A percentile compares a stretch with the other conserved stretches of the same genome.
Evolutionary conservation across 2,329 filamentous ascomycete genomes (phyloP).

Genomic region (Botrytis cinerea): DNA sequence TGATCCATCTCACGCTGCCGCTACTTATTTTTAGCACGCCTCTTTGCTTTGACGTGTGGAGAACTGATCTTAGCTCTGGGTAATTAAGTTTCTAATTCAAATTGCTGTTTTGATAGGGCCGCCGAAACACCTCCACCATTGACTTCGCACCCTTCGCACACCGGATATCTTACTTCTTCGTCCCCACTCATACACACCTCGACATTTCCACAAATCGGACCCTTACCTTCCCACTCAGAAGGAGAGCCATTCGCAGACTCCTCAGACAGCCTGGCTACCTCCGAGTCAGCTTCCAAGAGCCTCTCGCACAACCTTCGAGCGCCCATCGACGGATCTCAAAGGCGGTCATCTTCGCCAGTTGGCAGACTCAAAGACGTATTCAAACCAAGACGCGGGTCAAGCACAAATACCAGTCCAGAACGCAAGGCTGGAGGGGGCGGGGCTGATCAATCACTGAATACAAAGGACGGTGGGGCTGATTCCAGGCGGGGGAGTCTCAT

Average conservation of each 20-base stretch:
- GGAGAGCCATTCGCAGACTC: constrained; percentile 41
- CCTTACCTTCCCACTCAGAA: constrained; percentile 41
- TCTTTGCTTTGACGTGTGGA: constrained; percentile 20
- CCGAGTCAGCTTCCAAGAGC: constrained; percentile 39
- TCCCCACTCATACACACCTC: constrained; percentile 65
- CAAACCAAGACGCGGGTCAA: constrained; percentile 47
- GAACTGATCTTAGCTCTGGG: constrained; percentile 16
- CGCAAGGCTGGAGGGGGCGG: constrained; percentile 36
- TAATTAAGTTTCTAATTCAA: constrained; percentile 18
- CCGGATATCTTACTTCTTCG: constrained; percentile 67
- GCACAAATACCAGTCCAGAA: constrained; percentile 51
- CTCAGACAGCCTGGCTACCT: constrained; percentile 36
- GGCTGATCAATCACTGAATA: constrained; percentile 25
- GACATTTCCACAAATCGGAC: constrained; percentile 47
- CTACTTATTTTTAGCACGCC: not conserved
- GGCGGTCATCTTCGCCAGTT: constrained; percentile 68
- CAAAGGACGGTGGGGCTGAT: constrained; percentile 32
- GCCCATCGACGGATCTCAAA: constrained; percentile 48
- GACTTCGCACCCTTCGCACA: constrained; percentile 64
- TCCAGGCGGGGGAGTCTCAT: constrained; percentile 37
- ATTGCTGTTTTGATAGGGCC: constrained; percentile 21
- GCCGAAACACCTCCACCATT: constrained; percentile 44
- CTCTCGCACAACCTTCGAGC: constrained; percentile 46
- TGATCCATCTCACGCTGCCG: not conserved
- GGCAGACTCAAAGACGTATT: constrained; percentile 74